Evolutionary conservation across 1,284 basidiomycete species (phyloP), one percentile per base, ranked within the genome.

Genomic region (Phenoliferia sp.): DNA sequence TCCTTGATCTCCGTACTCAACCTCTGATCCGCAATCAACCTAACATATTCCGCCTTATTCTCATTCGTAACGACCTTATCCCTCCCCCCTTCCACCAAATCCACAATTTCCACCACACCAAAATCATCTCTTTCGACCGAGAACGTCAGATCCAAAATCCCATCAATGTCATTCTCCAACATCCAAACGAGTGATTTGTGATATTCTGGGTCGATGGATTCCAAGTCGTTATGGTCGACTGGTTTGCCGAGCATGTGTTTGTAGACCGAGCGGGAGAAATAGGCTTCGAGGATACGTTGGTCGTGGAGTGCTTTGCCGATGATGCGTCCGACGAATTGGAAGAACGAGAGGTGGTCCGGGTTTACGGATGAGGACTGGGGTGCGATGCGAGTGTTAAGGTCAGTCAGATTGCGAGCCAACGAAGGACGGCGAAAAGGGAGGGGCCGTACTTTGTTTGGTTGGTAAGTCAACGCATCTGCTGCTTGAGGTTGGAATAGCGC

Each of bases 251-350:
- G 84, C 54, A 97, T 84, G 78, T 96, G 94, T 70, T 94, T 87
- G 82, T 98, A 96, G 79, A 97, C 81, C 73, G 94, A 67, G 70
- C 94, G 87, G 28, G 91, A 92, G 78, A 99, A 99, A 83, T 99
- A 97, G 15, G 96, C 96, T 79, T 99, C 96, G 48, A 99, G 85
- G 36, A 99, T 83, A 26, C 96, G 88, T 4, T 94, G 94, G 76
- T 98, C 95, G 78, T 92, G 93, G 73, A 95, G 93, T 10, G 93
- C 94, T 80, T 94, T 92, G 54, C 96, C 95, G 74, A 99, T 97
- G 74, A 99, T 89, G 55, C 94, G 89, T 6, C 96, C 96, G 56
- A 99, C 93, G 76, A 99, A 99, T 78, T 94, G 94, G 89, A 99
- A 99, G 85, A 96, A 99, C 22, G 90, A 88, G 55, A 99, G 81